phyloP scores from a whole-genome alignment of 192 early-diverging fungal species.

The Backusella circina region DNA sequence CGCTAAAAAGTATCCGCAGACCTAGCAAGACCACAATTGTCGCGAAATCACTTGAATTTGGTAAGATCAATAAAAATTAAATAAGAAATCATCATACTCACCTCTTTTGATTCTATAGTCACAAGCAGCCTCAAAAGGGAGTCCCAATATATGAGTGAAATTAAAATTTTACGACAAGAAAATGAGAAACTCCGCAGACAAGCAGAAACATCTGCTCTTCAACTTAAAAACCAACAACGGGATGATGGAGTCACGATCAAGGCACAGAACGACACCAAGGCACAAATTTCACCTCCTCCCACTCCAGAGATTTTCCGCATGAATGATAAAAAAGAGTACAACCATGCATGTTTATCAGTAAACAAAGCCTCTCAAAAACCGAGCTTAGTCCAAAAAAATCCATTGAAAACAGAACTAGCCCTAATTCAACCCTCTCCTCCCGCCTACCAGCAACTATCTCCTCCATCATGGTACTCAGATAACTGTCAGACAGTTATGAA shows the following conservation, averaged over 20 bases:
- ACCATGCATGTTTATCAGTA: not conserved
- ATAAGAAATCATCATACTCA: not conserved
- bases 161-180: slow-evolving; percentile 16
- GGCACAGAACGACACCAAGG: not conserved
- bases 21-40: slow-evolving; percentile 82
- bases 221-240: not conserved
- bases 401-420: not conserved
- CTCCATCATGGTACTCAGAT: not conserved
- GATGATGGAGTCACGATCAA: not conserved
- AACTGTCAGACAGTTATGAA: not conserved
- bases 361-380: not conserved
- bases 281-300: not conserved
- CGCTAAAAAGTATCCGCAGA: slow-evolving; percentile 64
- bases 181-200: slow-evolving; percentile 24
- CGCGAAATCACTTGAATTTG: slow-evolving; percentile 70
- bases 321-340: not conserved
- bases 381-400: not conserved
- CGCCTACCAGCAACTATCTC: not conserved
- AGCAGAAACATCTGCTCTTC: not conserved
- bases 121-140: slow-evolving; percentile 14
- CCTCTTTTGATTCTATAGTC: not conserved
- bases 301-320: not conserved
- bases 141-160: slow-evolving; percentile 11
- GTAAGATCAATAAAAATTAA: slow-evolving; percentile 23
- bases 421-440: not conserved